Conservation (phyloP, 164 flowering plant species). For the Platanus orientalis region DNA sequence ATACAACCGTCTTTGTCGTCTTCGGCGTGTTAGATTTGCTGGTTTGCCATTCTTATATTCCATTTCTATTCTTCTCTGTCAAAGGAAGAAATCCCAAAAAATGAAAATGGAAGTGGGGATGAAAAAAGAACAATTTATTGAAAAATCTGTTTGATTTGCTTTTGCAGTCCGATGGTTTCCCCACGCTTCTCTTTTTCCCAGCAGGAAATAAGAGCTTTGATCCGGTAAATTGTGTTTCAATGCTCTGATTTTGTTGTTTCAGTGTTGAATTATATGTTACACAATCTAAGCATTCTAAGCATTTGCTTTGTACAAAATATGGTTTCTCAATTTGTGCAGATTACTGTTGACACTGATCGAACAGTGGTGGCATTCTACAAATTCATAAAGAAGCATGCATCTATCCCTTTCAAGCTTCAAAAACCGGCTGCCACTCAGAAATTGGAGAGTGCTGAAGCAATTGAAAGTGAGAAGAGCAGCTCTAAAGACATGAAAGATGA, state of each 20-base stretch:
- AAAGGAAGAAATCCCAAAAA: too few relatives aligned
- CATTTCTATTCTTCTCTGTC: too few relatives aligned
- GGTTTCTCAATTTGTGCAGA: slow-evolving; percentile 37
- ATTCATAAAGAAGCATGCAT: slow-evolving; percentile 80
- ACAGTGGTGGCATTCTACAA: slow-evolving; percentile 78
- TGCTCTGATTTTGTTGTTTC: not conserved
- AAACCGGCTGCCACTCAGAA: slow-evolving; percentile 40
- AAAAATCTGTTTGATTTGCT: slow-evolving; percentile 1
- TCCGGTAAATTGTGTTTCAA: slow-evolving; percentile 56
- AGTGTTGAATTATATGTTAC: too few relatives aligned
- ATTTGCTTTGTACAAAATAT: not conserved
- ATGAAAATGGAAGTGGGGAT: too few relatives aligned
- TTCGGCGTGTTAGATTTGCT: too few relatives aligned
- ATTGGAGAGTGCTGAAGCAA: slow-evolving; percentile 24
- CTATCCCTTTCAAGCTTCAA: slow-evolving; percentile 67
- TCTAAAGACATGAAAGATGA: slow-evolving; percentile 45
- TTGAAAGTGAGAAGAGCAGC: slow-evolving; percentile 19
- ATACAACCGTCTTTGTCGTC: too few relatives aligned
- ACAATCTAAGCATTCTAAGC: too few relatives aligned
- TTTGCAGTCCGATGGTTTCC: slow-evolving; percentile 84
- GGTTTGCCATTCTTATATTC: too few relatives aligned
- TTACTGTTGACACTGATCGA: slow-evolving; percentile 69
- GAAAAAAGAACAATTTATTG: too few relatives aligned
- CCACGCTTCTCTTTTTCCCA: slow-evolving; percentile 85
- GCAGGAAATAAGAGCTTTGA: slow-evolving; percentile 91